Evolutionary conservation across 306 rosid genomes (phyloP), one percentile per base, ranked within the genome.

Genomic region (Fagus sylvatica): DNA sequence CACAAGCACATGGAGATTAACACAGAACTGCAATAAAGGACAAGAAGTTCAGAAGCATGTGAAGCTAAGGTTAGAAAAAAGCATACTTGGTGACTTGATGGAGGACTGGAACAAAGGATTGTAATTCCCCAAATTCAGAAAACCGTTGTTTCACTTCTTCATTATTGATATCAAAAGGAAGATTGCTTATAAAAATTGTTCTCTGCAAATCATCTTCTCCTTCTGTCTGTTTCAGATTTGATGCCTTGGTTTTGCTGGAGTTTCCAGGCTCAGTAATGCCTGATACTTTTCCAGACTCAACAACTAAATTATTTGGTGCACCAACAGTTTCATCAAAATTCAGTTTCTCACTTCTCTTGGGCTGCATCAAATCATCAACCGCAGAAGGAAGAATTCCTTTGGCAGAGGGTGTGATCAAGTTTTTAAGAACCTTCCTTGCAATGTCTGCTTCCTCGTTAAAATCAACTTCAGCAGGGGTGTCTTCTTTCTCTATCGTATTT

Each of bases 71-170:
- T 16, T 6, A 15, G 53, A 53, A 72, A 17, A 72, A n/a, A 43
- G 53, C 94, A 39, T 91, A 95, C 99, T 87, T 91, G 76, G 99
- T 91, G 53, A 95, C 89, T 76, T 65, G 94, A 85, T 95, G 96
- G 76, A 89, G 93, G 78, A 95, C 99, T 60, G 96, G 96, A 78
- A 72, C 76, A 84, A 95, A 95, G 81, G 88, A 91, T 74, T 88
- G 90, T 48, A 91, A 90, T 88, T 86, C 90, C 74, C 99, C 99
- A 80, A 91, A 95, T 80, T 86, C 85, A 79, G 97, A 87, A 85
- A 95, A 95, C 16, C 97, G 83, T 76, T 91, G 89, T 82, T 87
- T 91, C 72, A 95, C 93, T 82, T 95, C 99, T 76, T 87, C 97
- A 6, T 79, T 85, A 67, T 81, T 79, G 41, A 89, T 78, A 42